Evolutionary conservation across 1,139 yeast genomes (phyloP), one percentile per base, ranked within the genome.

Genomic region (Diutina neorugosa): DNA sequence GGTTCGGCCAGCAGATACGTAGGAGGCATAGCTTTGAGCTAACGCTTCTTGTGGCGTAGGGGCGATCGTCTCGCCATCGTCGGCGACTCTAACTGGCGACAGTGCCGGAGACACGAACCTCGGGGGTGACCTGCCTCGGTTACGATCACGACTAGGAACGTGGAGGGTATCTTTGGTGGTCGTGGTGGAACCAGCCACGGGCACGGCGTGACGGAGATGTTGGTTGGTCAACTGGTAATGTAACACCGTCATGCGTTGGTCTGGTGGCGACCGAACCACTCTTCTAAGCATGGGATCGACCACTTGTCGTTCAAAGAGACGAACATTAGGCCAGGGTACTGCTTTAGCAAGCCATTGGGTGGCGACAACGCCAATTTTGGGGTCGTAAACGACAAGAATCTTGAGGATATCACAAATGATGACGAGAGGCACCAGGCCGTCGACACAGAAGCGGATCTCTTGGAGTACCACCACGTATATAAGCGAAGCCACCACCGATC

Each of bases 241-340:
- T 11, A 46, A 37, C 40, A 46, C 40, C 50, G 41, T 25, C 50
- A 46, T 46, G n/a, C 50, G 40, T 9, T n/a, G 37, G 21, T 46
- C 50, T 2, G 21, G 40, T 1, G 37, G 50, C n/a, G 27, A 5
- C 34, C 6, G 21, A 6, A 44, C 20, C 31, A 44, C 34, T 27
- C 14, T 5, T 6, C 34, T 18, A 11, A 46, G 40, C 40, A 46
- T 12, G 20, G 50, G 50, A 14, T 46, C 50, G 18, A 46, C 37
- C 27, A 21, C 16, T 8, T 11, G 14, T 14, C 21, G 20, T 46
- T 46, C 50, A 2, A 27, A n/a, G 18, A 11, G 27, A 8, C 40
- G 50, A 8, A 46, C 23, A 2, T 18, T 2, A 1, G 23, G 19
- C 37, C 50, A 25, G 8, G 40, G 40, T 1, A 46, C 14, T n/a